Percentiles rank a stretch among this genome's conserved stretches.
Conservation (phyloP, 139 green algal species). For the Pseudopediastrum boryanum region DNA sequence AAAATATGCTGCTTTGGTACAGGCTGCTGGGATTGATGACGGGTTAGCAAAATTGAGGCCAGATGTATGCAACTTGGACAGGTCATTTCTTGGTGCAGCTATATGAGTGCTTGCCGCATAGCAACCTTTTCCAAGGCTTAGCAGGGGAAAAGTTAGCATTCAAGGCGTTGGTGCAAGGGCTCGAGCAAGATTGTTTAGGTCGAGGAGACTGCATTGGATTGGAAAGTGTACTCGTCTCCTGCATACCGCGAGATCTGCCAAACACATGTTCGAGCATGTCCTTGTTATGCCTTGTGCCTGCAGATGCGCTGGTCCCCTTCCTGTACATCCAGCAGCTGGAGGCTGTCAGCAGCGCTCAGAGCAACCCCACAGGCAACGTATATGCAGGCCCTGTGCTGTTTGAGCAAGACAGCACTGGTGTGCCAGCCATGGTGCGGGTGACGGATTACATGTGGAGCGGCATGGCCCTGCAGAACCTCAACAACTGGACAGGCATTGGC, state of each 20-base stretch:
- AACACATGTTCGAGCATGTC: slow-evolving; percentile 16
- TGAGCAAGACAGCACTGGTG: slow-evolving; percentile 43
- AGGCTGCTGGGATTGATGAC: too few relatives aligned
- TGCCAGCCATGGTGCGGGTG: slow-evolving; percentile 44
- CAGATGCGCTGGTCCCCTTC: slow-evolving; percentile 39
- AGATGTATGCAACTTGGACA: too few relatives aligned
- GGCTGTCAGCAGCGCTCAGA: neutral
- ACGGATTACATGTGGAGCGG: slow-evolving; percentile 54
- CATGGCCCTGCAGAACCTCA: slow-evolving; percentile 49
- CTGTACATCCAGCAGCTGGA: slow-evolving; percentile 38
- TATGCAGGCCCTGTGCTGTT: slow-evolving; percentile 49
- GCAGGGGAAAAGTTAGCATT: too few relatives aligned
- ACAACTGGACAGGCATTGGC: slow-evolving; percentile 35
- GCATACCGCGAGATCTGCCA: slow-evolving; percentile 9
- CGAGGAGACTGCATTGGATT: too few relatives aligned
- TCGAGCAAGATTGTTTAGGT: too few relatives aligned
- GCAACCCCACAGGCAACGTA: slow-evolving; percentile 19
- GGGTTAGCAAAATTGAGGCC: too few relatives aligned
- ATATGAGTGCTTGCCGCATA: too few relatives aligned
- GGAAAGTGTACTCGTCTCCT: too few relatives aligned
- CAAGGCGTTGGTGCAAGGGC: too few relatives aligned
- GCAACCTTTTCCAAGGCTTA: too few relatives aligned
- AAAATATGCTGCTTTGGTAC: too few relatives aligned
- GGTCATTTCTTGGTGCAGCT: too few relatives aligned
- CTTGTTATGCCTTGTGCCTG: slow-evolving; percentile 27